Percentiles rank a stretch among this genome's conserved stretches.
Conservation (phyloP, 768 basidiomycete species). For the Terana coerulea region DNA sequence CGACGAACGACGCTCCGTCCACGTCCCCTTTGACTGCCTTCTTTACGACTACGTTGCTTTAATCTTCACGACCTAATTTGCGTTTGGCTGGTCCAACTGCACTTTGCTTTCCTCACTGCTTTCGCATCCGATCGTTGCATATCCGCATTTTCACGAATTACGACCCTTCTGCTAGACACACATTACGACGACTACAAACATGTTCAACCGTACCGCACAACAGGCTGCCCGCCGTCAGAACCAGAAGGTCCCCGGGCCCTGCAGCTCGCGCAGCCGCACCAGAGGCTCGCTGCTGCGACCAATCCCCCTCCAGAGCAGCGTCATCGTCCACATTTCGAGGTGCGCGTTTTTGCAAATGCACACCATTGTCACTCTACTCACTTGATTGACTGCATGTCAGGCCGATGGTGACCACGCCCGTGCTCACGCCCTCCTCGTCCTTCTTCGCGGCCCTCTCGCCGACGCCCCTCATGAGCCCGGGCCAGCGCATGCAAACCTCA, state of each 20-base stretch:
- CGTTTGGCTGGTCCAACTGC: slow-evolving; percentile 10
- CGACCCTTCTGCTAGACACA: too few relatives aligned
- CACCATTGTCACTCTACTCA: not conserved
- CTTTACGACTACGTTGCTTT: not conserved
- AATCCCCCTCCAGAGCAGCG: slow-evolving; percentile 6
- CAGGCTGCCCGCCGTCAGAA: slow-evolving; percentile 1
- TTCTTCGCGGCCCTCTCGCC: slow-evolving; percentile 7
- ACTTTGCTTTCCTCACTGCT: not conserved
- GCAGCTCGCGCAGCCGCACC: slow-evolving; percentile 4
- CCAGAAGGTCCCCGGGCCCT: slow-evolving; percentile 3
- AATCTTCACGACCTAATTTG: not conserved
- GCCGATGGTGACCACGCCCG: not conserved
- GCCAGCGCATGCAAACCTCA: slow-evolving; percentile 10
- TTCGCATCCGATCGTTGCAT: not conserved
- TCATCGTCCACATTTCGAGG: slow-evolving; percentile 3
- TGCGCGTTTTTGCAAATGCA: not conserved
- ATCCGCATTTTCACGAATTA: not conserved
- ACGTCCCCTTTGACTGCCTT: not conserved
- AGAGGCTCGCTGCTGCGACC: not conserved
- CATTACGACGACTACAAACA: not conserved
- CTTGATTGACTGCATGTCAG: not conserved
- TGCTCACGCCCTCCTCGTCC: not conserved
- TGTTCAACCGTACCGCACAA: slow-evolving; percentile 7
- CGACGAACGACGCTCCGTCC: slow-evolving; percentile 4
- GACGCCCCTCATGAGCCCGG: slow-evolving; percentile 1